Base-by-base conservation (phyloP, 805 yeast genomes). In the Monosporozyma yasuniensis region DNA sequence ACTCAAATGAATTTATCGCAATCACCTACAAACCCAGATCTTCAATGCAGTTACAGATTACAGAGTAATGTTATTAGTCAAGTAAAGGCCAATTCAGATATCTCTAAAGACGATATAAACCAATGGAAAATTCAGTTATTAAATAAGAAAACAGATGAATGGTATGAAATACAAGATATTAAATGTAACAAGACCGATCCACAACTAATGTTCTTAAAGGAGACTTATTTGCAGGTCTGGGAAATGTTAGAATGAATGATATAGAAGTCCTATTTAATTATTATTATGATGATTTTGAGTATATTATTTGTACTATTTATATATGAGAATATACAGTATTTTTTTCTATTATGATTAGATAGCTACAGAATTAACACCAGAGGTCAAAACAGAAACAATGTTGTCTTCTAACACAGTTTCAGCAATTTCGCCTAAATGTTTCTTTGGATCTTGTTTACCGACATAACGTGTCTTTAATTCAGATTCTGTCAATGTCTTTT, bases 361-460 rank as follows among this genome's bases (percentile, higher is more conserved):
- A 25, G 96, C 96, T 51, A 87, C 83, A 44, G 91, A 80, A 68
- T 93, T 90, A 41, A 93, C 90, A 68, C 85, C 86, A 46, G 96
- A 87, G 14, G 96, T 87, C 63, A 90, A 74, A 55, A 91, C 77
- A 32, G 95, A 81, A 11, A 87, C 88, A 46, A 93, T 83, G 65
- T 93, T 95, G 48, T 87, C 93, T 68, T 93, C 99, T 59, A 95
- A 79, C 47, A 87, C 74, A 53, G 75, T 73, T 56, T 87, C 95
- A 10, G 96, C 95, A 0, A 95, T 86, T 55, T 87, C 96, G 45
- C 84, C 78, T 60, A 93, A 75, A 72, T 93, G 99, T 73, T 91
- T 93, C 80, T 95, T 93, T 41, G 99, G 99, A 69, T 93, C 99
- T 70, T 91, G 97, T 66, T 88, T 90, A 60, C 99, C 99, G 35